Evolutionary conservation across 2,329 filamentous ascomycete species (phyloP), one percentile per base, ranked within the genome.

Genomic region (Alternaria metachromatica): DNA sequence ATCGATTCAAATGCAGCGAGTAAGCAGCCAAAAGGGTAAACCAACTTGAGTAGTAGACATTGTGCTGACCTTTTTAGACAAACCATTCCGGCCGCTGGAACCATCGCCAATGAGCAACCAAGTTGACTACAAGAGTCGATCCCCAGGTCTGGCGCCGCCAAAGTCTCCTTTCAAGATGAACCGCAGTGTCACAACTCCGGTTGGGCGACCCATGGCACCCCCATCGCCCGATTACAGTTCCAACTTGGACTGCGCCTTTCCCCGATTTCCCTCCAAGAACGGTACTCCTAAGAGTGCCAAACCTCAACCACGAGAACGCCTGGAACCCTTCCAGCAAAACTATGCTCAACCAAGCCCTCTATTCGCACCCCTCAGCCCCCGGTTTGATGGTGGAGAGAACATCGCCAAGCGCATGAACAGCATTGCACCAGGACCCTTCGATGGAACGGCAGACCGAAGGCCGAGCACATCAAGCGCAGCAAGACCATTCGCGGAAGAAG

Each of bases 391-490:
- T 18, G 80, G 79, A 62, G 80, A 77, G 53, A 82, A 78, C 56
- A 51, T 92, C 26, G 72, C 91, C 69, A 85, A 87, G 65, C 86
- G 88, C 55, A 87, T 92, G 84, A 87, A 92, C 68, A 85, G 82
- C 9, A 90, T 92, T 72, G 84, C 87, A 2, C 88, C 90, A 1
- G 90, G 89, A 0, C 90, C 90, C 0, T 92, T 92, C 70, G 87
- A 89, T 66, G 77, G 84, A 49, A 68, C 30, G 80, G 55, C 66
- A 30, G 69, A 76, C 28, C 69, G 76, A 45, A 74, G 75, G 59
- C 77, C 77, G 23, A 77, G 75, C 37, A 76, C 73, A 59, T 68
- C 74, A 10, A 66, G 79, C 80, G 68, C 81, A 79, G 68, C 73
- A 58, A 72, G 66, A 59, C 61, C 65, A 50, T 65, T 71, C 18